A percentile compares a stretch with the other conserved stretches of the same genome.
These are phyloP conservation scores for Arabidopsis suecica DNA, from an alignment of 345 rosid species.

Conservation along the genomic window DNA sequence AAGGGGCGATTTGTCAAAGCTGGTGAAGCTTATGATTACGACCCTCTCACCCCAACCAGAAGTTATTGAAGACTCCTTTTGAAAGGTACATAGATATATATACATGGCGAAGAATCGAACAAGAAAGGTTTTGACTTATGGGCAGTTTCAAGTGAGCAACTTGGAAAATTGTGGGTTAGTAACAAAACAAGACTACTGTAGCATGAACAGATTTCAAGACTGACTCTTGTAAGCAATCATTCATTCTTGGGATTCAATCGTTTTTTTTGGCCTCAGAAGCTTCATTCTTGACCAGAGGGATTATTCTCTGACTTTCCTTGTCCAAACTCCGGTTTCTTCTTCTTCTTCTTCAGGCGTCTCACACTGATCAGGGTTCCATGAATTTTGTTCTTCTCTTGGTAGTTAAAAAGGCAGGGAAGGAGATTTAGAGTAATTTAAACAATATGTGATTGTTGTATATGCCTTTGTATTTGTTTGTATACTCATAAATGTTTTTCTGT, in stretches of 20 bases:
- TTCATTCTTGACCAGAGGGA: constrained; percentile 35
- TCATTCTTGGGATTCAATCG: constrained; percentile 32
- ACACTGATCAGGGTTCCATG: constrained; percentile 43
- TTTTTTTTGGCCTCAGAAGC: constrained; percentile 30
- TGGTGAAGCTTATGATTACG: constrained; percentile 95
- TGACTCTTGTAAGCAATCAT: constrained; percentile 38
- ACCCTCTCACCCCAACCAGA: constrained; percentile 79
- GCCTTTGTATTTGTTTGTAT: constrained; percentile 26
- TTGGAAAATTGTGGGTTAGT: constrained; percentile 31
- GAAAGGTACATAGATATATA: constrained; percentile 28
- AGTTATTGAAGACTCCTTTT: constrained; percentile 62
- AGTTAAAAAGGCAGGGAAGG: constrained; percentile 37
- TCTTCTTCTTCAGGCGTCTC: constrained; percentile 32
- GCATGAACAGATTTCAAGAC: constrained; percentile 27
- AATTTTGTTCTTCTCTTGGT: constrained; percentile 41
- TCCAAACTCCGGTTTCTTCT: constrained; percentile 17
- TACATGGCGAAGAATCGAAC: constrained; percentile 1
- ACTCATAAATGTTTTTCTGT: constrained; percentile 22
- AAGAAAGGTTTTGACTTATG: constrained; percentile 32
- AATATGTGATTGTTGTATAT: constrained; percentile 37
- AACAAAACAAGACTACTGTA: constrained; percentile 29
- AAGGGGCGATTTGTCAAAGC: constrained; percentile 97
- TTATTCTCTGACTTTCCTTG: constrained; percentile 16
- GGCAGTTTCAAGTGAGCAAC: constrained; percentile 38
- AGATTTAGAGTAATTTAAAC: constrained; percentile 33